Conservation (phyloP, 345 rosid species). For the Salix purpurea region DNA sequence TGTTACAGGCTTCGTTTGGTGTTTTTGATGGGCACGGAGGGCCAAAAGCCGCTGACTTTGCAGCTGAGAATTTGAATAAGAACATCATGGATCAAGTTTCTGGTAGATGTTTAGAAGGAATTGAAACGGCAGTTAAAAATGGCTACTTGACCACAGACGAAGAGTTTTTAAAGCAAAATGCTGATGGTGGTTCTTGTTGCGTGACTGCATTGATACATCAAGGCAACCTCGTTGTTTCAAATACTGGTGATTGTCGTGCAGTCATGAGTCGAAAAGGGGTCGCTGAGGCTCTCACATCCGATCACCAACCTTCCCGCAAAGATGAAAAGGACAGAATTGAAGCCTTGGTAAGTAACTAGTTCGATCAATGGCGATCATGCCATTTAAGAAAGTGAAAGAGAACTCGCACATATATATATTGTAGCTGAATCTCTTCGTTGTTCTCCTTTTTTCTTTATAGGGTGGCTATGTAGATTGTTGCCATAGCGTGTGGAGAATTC, state of each 20-base stretch:
- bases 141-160: slow-evolving; percentile 63
- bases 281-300: slow-evolving; percentile 74
- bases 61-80: slow-evolving; percentile 54
- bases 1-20: slow-evolving; percentile 67
- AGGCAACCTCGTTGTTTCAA: slow-evolving; percentile 58
- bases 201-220: slow-evolving; percentile 61
- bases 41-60: slow-evolving; percentile 71
- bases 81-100: slow-evolving; percentile 31
- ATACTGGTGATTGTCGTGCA: slow-evolving; percentile 84
- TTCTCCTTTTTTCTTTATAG: slow-evolving; percentile 23
- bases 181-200: slow-evolving; percentile 71
- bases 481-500: slow-evolving; percentile 76
- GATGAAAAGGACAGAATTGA: slow-evolving; percentile 63
- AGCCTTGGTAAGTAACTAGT: slow-evolving; percentile 44
- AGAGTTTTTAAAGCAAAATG: slow-evolving; percentile 51
- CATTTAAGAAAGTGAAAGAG: not conserved
- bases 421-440: not conserved
- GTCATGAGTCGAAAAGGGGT: slow-evolving; percentile 63
- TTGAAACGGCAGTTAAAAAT: slow-evolving; percentile 45
- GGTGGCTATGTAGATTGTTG: slow-evolving; percentile 79
- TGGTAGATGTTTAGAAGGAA: not conserved
- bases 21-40: slow-evolving; percentile 93
- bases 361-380: not conserved
- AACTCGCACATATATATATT: not conserved
- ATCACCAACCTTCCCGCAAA: slow-evolving; percentile 63